A percentile compares a stretch with the other conserved stretches of the same genome.
Evolutionary conservation across 768 basidiomycete genomes (phyloP).

Genomic region (Lactarius pseudohatsudake): DNA sequence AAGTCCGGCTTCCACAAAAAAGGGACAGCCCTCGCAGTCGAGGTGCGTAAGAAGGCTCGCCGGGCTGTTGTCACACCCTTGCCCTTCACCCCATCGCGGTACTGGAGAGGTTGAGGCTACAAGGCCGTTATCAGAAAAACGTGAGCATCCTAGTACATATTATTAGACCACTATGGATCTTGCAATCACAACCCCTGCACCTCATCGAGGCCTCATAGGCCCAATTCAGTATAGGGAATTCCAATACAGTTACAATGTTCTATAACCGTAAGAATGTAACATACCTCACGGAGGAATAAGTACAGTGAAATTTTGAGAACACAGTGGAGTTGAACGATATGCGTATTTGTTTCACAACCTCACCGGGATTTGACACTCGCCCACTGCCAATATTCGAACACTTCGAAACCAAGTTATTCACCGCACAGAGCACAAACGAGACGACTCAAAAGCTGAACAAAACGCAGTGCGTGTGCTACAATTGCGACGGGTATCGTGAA

Average conservation of each 20-base stretch:
- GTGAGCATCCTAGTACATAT: background rate
- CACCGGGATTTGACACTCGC: too few species aligned
- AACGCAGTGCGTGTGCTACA: conserved; percentile 7
- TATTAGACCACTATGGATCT: background rate
- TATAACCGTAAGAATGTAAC: background rate
- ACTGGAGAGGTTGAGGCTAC: conserved; percentile 58
- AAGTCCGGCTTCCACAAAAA: conserved; percentile 83
- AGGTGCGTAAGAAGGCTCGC: conserved; percentile 79
- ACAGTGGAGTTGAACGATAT: too few species aligned
- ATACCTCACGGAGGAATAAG: too few species aligned
- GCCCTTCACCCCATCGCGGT: conserved; percentile 86
- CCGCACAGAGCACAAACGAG: too few species aligned
- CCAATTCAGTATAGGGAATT: background rate
- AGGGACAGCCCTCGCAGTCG: conserved; percentile 79
- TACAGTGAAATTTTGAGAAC: too few species aligned
- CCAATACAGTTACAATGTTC: background rate
- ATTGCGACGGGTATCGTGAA: conserved; percentile 3
- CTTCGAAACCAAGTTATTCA: too few species aligned
- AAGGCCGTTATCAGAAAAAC: background rate
- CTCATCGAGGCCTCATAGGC: background rate
- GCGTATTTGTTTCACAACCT: too few species aligned
- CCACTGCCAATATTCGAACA: too few species aligned
- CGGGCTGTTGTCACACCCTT: conserved; percentile 74
- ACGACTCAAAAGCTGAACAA: background rate
- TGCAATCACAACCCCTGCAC: background rate